Conservation (phyloP, 2,329 filamentous ascomycete genomes). For the Phyllosticta capitalensis region DNA sequence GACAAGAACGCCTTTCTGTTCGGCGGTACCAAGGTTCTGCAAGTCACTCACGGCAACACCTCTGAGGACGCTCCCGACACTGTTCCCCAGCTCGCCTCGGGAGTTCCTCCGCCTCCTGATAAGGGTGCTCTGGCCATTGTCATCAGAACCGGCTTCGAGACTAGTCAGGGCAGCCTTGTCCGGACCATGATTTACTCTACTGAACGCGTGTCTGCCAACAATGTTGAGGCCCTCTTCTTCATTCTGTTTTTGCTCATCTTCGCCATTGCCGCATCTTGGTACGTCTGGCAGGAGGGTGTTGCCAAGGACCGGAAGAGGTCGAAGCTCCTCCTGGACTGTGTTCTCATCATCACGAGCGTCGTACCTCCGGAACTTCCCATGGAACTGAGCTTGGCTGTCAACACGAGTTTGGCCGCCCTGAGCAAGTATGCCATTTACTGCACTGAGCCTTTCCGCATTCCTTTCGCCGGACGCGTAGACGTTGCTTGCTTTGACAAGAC, state of each 20-base stretch:
- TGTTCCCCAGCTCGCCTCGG: constrained; percentile 60
- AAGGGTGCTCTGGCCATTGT: constrained; percentile 90
- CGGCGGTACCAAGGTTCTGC: constrained; percentile 94
- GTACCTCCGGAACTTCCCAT: constrained; percentile 97
- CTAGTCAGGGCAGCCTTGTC: constrained; percentile 92
- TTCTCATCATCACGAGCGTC: constrained; percentile 95
- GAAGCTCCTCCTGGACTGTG: constrained; percentile 91
- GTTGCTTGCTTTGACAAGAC: constrained; percentile 99
- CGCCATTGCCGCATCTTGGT: constrained; percentile 95
- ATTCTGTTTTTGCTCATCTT: constrained; percentile 95
- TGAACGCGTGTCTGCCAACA: constrained; percentile 97
- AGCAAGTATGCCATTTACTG: constrained; percentile 97
- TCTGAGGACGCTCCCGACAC: constrained; percentile 54
- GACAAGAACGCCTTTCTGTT: constrained; percentile 97
- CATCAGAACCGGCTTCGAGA: constrained; percentile 96
- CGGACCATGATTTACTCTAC: constrained; percentile 99
- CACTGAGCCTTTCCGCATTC: constrained; percentile 96
- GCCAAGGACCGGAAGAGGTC: constrained; percentile 90
- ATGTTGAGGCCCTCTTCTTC: constrained; percentile 90
- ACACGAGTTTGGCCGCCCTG: constrained; percentile 88
- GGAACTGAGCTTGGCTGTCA: constrained; percentile 95
- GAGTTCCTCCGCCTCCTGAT: constrained; percentile 77
- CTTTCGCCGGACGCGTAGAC: constrained; percentile 89
- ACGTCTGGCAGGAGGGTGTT: constrained; percentile 97
- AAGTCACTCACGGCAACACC: constrained; percentile 78